Base-by-base conservation (phyloP, 2,329 filamentous ascomycete genomes). In the Curvularia sp. region DNA sequence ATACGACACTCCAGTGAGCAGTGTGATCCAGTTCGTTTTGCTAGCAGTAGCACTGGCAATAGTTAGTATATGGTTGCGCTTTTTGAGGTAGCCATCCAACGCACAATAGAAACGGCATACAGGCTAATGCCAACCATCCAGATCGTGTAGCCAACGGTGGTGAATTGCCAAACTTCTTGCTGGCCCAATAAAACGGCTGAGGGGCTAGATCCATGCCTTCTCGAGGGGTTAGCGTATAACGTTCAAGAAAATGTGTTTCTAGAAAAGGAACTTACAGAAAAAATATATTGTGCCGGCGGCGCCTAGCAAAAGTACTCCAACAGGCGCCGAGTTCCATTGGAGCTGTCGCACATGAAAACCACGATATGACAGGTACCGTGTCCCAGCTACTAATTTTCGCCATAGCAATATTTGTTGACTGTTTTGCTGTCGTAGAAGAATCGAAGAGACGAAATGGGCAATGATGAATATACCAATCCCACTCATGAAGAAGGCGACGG, bases 1-100 rank as follows among this genome's bases (percentile, higher is more conserved):
- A 57, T 86, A 84, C 0, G 84, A 80, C 10, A 86, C 76, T 0
- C 85, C 85, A 0, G 85, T 87, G 8, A 86, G 53, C 0, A 76
- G 72, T 0, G 85, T 82, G 52, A 88, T 82, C 62, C 83, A 76
- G 61, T 86, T 87, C 1, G 83, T 80, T 69, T 88, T 88, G n/a
- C 79, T 77, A 6, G 81, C 78, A 4, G 84, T 75, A 2, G 80
- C 76, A 31, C 78, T 81, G 18, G 4, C 4, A 13, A 31, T 22
- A 2, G 5, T 64, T 9, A 61, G 46, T 57, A 6, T 5, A 26
- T 18, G 5, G 13, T 8, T 41, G 1, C 8, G n/a, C n/a, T 26
- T 0, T 42, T 22, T 13, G 5, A 20, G 8, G 1, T 2, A 1
- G 2, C 5, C 5, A 3, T 22, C 10, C 4, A 15, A 59, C 64